Percentiles rank a stretch among this genome's conserved stretches.
Evolutionary conservation across 1,284 basidiomycete genomes (phyloP).

Genomic region (Abortiporus biennis): DNA sequence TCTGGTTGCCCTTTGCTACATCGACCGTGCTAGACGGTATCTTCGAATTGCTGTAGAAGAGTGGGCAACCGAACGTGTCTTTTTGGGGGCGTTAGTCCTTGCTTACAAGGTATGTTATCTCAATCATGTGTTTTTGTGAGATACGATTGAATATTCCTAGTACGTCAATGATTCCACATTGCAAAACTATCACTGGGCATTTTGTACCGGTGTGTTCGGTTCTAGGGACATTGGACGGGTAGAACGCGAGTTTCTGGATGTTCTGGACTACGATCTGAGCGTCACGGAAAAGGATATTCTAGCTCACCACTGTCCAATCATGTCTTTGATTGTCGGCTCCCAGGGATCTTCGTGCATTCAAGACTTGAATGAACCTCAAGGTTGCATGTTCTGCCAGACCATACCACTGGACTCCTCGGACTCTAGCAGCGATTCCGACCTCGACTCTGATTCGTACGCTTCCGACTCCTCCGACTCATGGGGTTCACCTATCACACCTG

Average conservation of each 20-base stretch:
- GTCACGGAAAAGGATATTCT: conserved; percentile 49
- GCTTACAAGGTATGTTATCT: conserved; percentile 57
- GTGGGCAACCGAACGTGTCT: conserved; percentile 74
- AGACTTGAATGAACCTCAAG: conserved; percentile 13
- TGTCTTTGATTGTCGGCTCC: conserved; percentile 29
- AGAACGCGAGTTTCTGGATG: conserved; percentile 59
- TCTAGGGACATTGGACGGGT: conserved; percentile 58
- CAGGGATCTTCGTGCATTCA: too few relatives aligned
- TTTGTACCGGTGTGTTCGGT: conserved; percentile 48
- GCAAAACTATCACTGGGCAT: conserved; percentile 8
- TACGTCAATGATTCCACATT: conserved; percentile 6
- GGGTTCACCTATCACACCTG: too few relatives aligned
- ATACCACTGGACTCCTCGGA: conserved; percentile 18
- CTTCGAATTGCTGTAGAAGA: conserved; percentile 70
- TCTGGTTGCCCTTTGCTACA: conserved; percentile 62
- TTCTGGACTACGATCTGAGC: conserved; percentile 53
- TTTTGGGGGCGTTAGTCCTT: conserved; percentile 64
- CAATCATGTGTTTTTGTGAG: too few relatives aligned
- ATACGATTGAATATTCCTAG: too few relatives aligned
- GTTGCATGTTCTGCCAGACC: conserved; percentile 16
- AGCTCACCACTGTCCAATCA: conserved; percentile 45
- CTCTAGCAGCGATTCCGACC: conserved; percentile 20
- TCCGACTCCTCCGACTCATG: conserved; percentile 18
- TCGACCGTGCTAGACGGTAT: conserved; percentile 64
- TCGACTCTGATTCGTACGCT: conserved; percentile 21